Evolutionary conservation across 441 rosid species (phyloP).

Genomic region (Adansonia rubrostipa): DNA sequence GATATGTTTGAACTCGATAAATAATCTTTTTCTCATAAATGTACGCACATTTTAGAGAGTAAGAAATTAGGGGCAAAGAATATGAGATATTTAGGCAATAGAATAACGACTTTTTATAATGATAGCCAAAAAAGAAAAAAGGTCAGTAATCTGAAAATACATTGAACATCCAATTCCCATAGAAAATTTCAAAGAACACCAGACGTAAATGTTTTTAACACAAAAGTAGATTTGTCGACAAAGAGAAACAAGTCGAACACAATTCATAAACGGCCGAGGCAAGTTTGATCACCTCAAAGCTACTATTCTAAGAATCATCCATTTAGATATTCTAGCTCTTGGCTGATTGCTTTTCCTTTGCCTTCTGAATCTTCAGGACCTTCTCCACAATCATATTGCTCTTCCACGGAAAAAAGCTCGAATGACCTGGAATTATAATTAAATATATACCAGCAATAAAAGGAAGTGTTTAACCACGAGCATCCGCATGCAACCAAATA

Average conservation of each 20-base stretch:
- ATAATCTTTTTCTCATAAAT: not conserved
- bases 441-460: too few relatives aligned
- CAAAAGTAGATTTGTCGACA: constrained; percentile 37
- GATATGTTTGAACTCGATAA: not conserved
- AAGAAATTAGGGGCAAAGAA: not conserved
- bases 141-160: constrained; percentile 8
- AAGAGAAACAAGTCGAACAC: constrained; percentile 26
- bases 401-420: too few relatives aligned
- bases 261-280: constrained; percentile 34
- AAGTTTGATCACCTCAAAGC: constrained; percentile 28
- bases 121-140: not conserved
- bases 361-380: too few relatives aligned
- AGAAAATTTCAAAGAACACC: constrained; percentile 23
- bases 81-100: not conserved
- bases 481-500: too few relatives aligned
- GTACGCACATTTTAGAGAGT: not conserved
- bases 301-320: constrained; percentile 33
- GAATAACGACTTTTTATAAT: not conserved
- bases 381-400: too few relatives aligned
- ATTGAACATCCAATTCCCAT: constrained; percentile 17
- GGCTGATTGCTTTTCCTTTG: too few relatives aligned
- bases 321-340: too few relatives aligned
- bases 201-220: constrained; percentile 27
- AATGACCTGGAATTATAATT: too few relatives aligned
- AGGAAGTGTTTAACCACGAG: too few relatives aligned